These are phyloP conservation scores for Globisporangium paddicum DNA, from an alignment of 352 stramenopile species.

Conservation along the genomic window DNA sequence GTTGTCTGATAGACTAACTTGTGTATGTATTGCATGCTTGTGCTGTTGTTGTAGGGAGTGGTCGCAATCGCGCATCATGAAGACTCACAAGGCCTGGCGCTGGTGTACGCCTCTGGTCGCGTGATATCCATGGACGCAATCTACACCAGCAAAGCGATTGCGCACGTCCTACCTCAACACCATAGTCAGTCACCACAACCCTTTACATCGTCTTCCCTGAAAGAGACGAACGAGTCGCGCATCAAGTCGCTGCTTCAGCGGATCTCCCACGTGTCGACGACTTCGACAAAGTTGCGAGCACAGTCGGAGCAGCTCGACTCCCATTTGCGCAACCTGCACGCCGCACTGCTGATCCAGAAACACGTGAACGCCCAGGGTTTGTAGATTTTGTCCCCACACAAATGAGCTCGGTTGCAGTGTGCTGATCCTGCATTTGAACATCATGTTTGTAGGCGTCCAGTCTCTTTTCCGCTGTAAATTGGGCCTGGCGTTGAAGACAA, in stretches of 20 bases:
- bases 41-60: slow-evolving; percentile 21
- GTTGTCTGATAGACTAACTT: background rate
- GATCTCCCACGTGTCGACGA: slow-evolving; percentile 31
- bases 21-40: background rate
- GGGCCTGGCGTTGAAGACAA: background rate
- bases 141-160: slow-evolving; percentile 16
- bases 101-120: slow-evolving; percentile 33
- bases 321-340: slow-evolving; percentile 35
- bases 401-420: background rate
- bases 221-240: slow-evolving; percentile 16
- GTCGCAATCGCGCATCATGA: slow-evolving; percentile 21
- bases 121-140: slow-evolving; percentile 21
- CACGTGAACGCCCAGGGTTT: slow-evolving; percentile 11
- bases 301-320: slow-evolving; percentile 34
- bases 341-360: slow-evolving; percentile 38
- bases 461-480: slow-evolving; percentile 12
- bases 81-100: slow-evolving; percentile 15
- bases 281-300: slow-evolving; percentile 20
- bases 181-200: background rate
- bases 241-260: slow-evolving; percentile 32
- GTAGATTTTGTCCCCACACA: background rate
- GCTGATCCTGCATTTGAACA: background rate
- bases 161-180: slow-evolving; percentile 10
- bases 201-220: background rate
- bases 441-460: slow-evolving; percentile 1